Percentiles rank a stretch among this genome's conserved stretches.
Evolutionary conservation across 345 rosid species (phyloP).

Genomic region (Carallia brachiata): DNA sequence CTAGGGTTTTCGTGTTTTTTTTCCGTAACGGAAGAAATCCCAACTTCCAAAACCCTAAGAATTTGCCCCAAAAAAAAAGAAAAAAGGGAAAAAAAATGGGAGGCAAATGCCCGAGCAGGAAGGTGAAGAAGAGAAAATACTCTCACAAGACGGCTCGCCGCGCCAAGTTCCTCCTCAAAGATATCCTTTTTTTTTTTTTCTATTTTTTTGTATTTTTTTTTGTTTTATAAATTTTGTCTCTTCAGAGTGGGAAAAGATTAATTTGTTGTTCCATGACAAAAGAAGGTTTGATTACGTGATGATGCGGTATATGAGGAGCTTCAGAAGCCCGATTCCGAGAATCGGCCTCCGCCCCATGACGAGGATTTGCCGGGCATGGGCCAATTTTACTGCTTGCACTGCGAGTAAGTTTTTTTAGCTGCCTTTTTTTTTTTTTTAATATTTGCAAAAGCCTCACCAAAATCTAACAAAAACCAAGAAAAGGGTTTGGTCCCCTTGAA

Average conservation of each 20-base stretch:
- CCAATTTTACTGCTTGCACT: slow-evolving; percentile 87
- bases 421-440: no score
- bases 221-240: background rate
- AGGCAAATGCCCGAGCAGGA: slow-evolving; percentile 47
- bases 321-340: slow-evolving; percentile 59
- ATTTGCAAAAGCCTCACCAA: no score
- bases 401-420: slow-evolving; percentile 58
- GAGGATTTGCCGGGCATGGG: slow-evolving; percentile 99
- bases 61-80: no score
- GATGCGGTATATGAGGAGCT: slow-evolving; percentile 79
- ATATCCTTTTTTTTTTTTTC: slow-evolving; percentile 49
- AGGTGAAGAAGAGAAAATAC: slow-evolving; percentile 90
- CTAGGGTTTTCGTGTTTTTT: slow-evolving; percentile 10
- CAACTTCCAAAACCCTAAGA: background rate
- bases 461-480: no score
- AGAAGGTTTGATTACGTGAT: slow-evolving; percentile 48
- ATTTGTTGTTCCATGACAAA: slow-evolving; percentile 34
- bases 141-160: slow-evolving; percentile 92
- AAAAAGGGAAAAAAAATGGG: slow-evolving; percentile 15
- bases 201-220: background rate
- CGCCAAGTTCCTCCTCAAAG: slow-evolving; percentile 74
- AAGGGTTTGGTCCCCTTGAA: no score
- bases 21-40: background rate
- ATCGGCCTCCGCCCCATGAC: slow-evolving; percentile 54
- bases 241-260: background rate